Percentiles rank a stretch among this genome's conserved stretches.
These are phyloP conservation scores for Sarocladium oryzae DNA, from an alignment of 2,329 filamentous ascomycete species.

Conservation along the genomic window DNA sequence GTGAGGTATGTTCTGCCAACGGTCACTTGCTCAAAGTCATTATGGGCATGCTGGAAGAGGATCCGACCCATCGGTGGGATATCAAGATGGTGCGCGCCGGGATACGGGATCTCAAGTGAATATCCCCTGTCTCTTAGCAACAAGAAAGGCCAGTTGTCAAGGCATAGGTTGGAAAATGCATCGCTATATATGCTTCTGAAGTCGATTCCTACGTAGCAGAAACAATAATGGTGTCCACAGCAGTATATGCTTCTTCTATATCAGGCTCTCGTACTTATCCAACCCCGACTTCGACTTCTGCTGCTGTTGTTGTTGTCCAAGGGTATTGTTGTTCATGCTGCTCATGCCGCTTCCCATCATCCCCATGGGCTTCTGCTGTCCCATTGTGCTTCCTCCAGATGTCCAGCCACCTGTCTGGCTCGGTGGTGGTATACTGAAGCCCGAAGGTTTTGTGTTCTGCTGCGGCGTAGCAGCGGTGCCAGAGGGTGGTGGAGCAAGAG, in stretches of 20 bases:
- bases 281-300: slow-evolving; percentile 38
- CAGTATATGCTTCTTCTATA: slow-evolving; percentile 29
- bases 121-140: no score
- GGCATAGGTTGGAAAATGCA: slow-evolving; percentile 19
- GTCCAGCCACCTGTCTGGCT: slow-evolving; percentile 20
- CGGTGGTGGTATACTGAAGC: slow-evolving; percentile 43
- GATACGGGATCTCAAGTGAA: no score
- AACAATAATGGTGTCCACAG: not conserved
- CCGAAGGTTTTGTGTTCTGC: slow-evolving; percentile 8
- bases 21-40: no score
- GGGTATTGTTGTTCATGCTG: slow-evolving; percentile 16
- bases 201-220: not conserved
- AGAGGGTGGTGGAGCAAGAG: slow-evolving; percentile 47
- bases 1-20: no score
- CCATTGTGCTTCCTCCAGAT: slow-evolving; percentile 16
- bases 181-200: not conserved
- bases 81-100: no score
- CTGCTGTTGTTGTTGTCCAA: slow-evolving; percentile 19
- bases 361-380: slow-evolving; percentile 10
- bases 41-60: no score
- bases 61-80: no score
- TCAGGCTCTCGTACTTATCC: slow-evolving; percentile 62
- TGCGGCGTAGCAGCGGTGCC: slow-evolving; percentile 17
- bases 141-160: no score
- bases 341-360: slow-evolving; percentile 19